Percentiles rank a stretch among this genome's conserved stretches.
phyloP scores from a whole-genome alignment of 768 basidiomycete genomes.

The Boletellus ananas region DNA sequence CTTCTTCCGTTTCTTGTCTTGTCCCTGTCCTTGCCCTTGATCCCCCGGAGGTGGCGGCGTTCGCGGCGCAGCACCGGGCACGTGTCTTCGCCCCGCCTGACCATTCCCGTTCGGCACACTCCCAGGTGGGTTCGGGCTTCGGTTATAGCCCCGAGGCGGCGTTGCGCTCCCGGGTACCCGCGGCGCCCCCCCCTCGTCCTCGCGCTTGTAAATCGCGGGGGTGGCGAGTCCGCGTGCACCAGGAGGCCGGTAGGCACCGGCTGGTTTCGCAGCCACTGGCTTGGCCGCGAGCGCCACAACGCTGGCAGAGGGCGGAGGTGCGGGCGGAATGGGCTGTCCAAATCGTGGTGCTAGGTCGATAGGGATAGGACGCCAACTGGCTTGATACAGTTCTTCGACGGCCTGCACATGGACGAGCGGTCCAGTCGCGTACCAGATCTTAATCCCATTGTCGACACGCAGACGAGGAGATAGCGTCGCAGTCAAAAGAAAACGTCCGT shows the following conservation, averaged over 20 bases:
- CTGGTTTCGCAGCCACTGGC: constrained; percentile 57
- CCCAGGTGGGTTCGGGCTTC: constrained; percentile 55
- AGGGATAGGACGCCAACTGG: constrained; percentile 73
- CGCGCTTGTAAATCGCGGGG: constrained; percentile 84
- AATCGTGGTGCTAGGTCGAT: constrained; percentile 67
- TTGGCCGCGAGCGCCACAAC: constrained; percentile 55
- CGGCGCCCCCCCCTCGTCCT: constrained; percentile 79
- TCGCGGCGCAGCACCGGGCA: constrained; percentile 69
- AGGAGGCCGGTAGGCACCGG: constrained; percentile 90
- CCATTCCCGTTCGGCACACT: constrained; percentile 36
- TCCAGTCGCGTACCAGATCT: constrained; percentile 92
- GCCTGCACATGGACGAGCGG: constrained; percentile 79
- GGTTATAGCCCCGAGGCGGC: constrained; percentile 56
- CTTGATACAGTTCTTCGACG: constrained; percentile 88
- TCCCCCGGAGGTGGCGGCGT: constrained; percentile 45
- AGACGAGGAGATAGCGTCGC: constrained; percentile 94
- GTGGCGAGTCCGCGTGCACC: constrained; percentile 88
- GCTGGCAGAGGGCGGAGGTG: constrained; percentile 62
- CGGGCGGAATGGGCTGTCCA: constrained; percentile 58
- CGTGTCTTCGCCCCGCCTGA: constrained; percentile 36
- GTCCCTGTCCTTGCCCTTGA: constrained; percentile 23
- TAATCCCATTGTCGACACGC: constrained; percentile 96
- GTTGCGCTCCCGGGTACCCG: constrained; percentile 55
- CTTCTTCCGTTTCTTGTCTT: constrained; percentile 36
- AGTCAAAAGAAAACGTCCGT: constrained; percentile 89